Evolutionary conservation across 1,139 yeast genomes (phyloP).

Genomic region (Arxiozyma bovina): DNA sequence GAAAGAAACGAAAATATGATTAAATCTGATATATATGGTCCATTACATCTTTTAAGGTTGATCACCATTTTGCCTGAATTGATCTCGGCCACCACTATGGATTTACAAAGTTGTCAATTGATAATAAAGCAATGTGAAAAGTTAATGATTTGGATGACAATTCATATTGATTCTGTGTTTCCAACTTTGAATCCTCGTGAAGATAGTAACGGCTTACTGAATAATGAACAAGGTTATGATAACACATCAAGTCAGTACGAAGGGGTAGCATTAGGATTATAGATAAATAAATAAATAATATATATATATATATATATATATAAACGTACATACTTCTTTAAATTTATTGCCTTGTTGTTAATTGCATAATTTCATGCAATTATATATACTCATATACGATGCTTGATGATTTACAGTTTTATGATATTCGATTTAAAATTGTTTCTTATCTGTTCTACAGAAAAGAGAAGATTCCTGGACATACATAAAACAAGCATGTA

Average conservation of each 20-base stretch:
- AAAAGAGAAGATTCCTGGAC: too few species aligned
- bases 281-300: neutral
- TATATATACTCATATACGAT: neutral
- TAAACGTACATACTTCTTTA: too few species aligned
- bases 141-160: constrained; percentile 24
- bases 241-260: constrained; percentile 31
- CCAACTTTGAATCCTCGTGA: neutral
- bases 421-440: too few species aligned
- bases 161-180: constrained; percentile 12
- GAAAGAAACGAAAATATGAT: neutral
- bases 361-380: too few species aligned
- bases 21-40: constrained; percentile 47
- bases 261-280: constrained; percentile 30
- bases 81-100: constrained; percentile 52
- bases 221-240: constrained; percentile 9
- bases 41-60: constrained; percentile 66
- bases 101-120: constrained; percentile 45
- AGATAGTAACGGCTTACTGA: neutral
- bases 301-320: neutral
- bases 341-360: too few species aligned
- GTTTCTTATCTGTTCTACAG: neutral
- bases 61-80: constrained; percentile 40
- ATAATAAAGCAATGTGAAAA: constrained; percentile 24
- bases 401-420: neutral
- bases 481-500: neutral